Evolutionary conservation across 352 stramenopile species (phyloP).

Genomic region (Phytopythium vexans): DNA sequence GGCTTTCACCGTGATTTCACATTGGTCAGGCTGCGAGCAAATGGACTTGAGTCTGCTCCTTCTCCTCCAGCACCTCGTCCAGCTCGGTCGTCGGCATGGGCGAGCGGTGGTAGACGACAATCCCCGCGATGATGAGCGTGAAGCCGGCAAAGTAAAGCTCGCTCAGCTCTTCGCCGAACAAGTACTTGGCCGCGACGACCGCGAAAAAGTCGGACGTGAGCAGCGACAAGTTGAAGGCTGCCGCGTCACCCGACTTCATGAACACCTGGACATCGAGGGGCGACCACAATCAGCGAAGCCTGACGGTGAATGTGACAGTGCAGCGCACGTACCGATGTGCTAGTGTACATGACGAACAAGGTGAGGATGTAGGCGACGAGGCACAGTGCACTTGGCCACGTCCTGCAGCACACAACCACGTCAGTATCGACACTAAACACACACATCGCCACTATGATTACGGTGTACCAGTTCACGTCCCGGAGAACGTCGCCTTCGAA

Average conservation of each 20-base stretch:
- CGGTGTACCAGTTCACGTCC: conserved; percentile 35
- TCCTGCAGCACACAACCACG: conserved; percentile 21
- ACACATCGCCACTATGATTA: neutral
- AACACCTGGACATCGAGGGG: conserved; percentile 32
- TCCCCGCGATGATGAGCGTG: conserved; percentile 64
- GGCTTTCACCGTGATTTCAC: too few relatives aligned
- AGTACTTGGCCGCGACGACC: conserved; percentile 86
- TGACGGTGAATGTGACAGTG: neutral
- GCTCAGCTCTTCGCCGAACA: conserved; percentile 79
- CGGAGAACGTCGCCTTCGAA: conserved; percentile 69
- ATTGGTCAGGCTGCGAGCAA: neutral
- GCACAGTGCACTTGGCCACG: conserved; percentile 49
- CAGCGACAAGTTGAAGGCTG: conserved; percentile 95
- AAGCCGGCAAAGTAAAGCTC: conserved; percentile 89
- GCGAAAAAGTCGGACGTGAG: conserved; percentile 96
- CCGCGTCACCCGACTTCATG: conserved; percentile 87
- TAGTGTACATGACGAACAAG: conserved; percentile 91
- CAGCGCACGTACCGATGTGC: conserved; percentile 70
- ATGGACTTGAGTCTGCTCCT: conserved; percentile 14
- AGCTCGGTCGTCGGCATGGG: conserved; percentile 32
- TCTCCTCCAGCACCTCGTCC: conserved; percentile 25
- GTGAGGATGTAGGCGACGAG: conserved; percentile 77
- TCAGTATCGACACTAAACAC: conserved; percentile 10
- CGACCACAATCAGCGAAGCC: neutral
- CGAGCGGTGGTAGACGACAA: conserved; percentile 74